Conservation (phyloP, 371 early-diverging fungal species). For the Circinella umbellata region DNA sequence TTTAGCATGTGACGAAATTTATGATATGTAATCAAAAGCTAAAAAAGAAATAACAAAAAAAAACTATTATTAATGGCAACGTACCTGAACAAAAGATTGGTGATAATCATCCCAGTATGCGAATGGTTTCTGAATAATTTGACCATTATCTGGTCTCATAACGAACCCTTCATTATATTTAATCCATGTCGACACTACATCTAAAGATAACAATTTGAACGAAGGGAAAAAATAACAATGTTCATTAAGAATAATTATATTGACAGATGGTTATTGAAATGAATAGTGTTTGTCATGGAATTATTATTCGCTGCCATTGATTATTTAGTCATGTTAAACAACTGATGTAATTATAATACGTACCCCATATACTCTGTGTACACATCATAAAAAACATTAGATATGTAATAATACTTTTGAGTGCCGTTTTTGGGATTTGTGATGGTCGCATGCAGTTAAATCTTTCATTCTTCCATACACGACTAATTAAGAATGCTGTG, state of each 20-base stretch:
- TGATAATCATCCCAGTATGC: conserved; percentile 38
- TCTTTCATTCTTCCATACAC: conserved; percentile 38
- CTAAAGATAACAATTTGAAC: conserved; percentile 17
- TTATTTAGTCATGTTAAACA: too few relatives aligned
- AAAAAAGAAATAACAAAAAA: background rate
- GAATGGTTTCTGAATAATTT: conserved; percentile 42
- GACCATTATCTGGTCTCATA: conserved; percentile 15
- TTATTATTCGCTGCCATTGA: too few relatives aligned
- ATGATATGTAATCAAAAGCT: too few relatives aligned
- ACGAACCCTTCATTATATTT: conserved; percentile 52
- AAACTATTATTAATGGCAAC: too few relatives aligned
- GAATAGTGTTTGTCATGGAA: too few relatives aligned
- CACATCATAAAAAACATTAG: conserved; percentile 44
- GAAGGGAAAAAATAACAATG: too few relatives aligned
- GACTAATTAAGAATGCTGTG: conserved; percentile 28
- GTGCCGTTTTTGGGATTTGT: conserved; percentile 40
- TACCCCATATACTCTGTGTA: conserved; percentile 50
- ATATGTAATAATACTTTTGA: conserved; percentile 50
- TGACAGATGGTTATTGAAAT: background rate
- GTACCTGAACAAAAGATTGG: conserved; percentile 37
- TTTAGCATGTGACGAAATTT: conserved; percentile 5
- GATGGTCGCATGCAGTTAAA: conserved; percentile 44
- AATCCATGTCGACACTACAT: conserved; percentile 50
- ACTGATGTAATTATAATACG: background rate
- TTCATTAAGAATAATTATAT: background rate